These are phyloP conservation scores for Ajuga reptans DNA, from an alignment of 305 asterid genomes.

Conservation along the genomic window DNA sequence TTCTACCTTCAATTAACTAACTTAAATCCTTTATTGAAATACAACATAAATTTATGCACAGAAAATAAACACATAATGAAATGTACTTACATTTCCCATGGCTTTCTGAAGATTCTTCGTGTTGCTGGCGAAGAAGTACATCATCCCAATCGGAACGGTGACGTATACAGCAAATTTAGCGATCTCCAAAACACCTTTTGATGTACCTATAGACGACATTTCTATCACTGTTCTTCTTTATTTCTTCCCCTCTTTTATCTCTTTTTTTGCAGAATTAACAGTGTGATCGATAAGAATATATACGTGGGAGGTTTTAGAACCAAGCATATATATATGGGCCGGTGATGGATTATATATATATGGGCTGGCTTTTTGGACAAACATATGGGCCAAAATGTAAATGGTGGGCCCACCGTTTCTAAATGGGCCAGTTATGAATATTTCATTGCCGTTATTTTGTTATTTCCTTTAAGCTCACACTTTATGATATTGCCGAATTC, in stretches of 20 bases:
- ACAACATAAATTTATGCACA: neutral
- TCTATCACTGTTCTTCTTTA: neutral
- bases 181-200: conserved; percentile 78
- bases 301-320: conserved; percentile 25
- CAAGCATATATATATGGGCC: neutral
- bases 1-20: neutral
- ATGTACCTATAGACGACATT: conserved; percentile 78
- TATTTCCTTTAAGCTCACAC: neutral
- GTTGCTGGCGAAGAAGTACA: conserved; percentile 86
- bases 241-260: neutral
- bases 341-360: neutral
- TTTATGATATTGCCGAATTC: neutral
- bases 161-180: conserved; percentile 80
- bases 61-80: no score
- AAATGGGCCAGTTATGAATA: no score
- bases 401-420: neutral
- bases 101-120: conserved; percentile 64
- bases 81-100: conserved; percentile 61
- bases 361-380: neutral
- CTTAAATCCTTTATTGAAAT: neutral
- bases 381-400: neutral
- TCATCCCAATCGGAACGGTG: conserved; percentile 73
- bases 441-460: neutral
- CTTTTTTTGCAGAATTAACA: neutral
- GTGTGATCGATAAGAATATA: conserved; percentile 1